Evolutionary conservation across 768 basidiomycete species (phyloP), one percentile per base, ranked within the genome.

Genomic region (Gymnopilus junonius): DNA sequence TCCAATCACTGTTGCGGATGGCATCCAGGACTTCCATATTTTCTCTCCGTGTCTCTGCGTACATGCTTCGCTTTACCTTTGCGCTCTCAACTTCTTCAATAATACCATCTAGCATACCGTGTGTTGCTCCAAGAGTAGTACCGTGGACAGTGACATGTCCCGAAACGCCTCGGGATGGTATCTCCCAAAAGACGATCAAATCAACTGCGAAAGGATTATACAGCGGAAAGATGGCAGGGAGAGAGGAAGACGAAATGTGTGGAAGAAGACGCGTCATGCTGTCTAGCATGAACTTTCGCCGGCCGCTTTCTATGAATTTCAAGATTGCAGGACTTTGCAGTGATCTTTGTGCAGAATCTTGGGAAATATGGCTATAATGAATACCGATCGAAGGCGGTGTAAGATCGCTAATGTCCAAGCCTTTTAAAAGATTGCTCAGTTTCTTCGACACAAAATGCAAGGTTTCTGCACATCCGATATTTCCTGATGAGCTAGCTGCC

Each of bases 11-110:
- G 4, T 79, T 74, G 35, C 86, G 80, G 42, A 97, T 83, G 8
- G 88, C 86, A 54, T 86, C 80, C 55, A 96, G 70, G 32, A 96
- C 76, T 55, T 87, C 86, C 66, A 75, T 73, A 70, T 87, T 87
- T 74, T 95, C 88, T 51, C 90, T 81, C 64, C 85, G 86, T 4
- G 95, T 97, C 79, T 98, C 94, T 21, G 93, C 94, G 71, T 94
- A 98, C 85, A 97, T 94, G 65, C 86, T 93, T 46, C 94, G 84
- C 63, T 88, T 91, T 23, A 82, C 82, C 75, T 92, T 92, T 11
- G 83, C 82, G 46, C 76, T 79, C 69, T 88, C 87, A 10, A 85
- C 83, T 20, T 83, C 80, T 51, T 85, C 81, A 5, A 95, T 81
- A 37, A 89, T 78, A 51, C 83, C 81, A 17, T 85, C 79, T 61